phyloP scores from a whole-genome alignment of 805 yeast genomes.

The Zygoascus flipseniorum region DNA sequence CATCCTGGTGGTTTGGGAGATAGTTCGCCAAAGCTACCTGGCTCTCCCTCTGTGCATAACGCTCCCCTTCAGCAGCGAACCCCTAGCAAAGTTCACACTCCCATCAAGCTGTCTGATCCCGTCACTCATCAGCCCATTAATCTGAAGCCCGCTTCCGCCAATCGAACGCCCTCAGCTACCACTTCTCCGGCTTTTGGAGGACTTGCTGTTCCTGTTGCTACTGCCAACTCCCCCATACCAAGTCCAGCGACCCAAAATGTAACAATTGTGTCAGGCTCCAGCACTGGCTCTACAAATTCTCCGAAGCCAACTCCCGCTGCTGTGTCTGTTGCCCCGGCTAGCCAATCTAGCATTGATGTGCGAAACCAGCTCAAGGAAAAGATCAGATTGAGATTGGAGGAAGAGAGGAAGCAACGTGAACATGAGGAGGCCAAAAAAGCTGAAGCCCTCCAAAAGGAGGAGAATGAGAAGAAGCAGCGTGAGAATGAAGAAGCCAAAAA shows the following conservation, averaged over 20 bases:
- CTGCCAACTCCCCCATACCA: constrained; percentile 1
- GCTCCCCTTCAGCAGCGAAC: constrained; percentile 2
- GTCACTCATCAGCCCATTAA: constrained; percentile 21
- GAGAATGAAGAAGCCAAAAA: constrained; percentile 13
- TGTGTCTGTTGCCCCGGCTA: constrained; percentile 2
- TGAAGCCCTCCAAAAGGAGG: constrained; percentile 5
- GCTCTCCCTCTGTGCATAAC: constrained; percentile 6
- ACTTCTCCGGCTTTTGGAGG: not conserved
- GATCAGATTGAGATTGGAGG: constrained; percentile 10
- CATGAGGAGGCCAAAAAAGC: not conserved
- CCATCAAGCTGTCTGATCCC: constrained; percentile 22
- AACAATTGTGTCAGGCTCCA: not conserved
- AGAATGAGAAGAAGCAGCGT: constrained; percentile 1
- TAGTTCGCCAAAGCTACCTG: not conserved
- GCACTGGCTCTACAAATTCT: constrained; percentile 3
- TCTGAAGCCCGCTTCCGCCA: constrained; percentile 3
- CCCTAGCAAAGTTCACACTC: constrained; percentile 10
- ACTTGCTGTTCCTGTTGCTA: constrained; percentile 1
- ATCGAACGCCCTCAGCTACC: not conserved
- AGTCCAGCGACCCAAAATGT: not conserved
- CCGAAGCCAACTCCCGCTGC: constrained; percentile 5
- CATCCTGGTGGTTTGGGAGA: not conserved
- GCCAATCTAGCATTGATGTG: constrained; percentile 6
- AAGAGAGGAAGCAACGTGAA: constrained; percentile 7
- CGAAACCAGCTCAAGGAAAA: constrained; percentile 14